Evolutionary conservation across 2,329 filamentous ascomycete species (phyloP).

Genomic region (Myriosclerotinia scirpicola): DNA sequence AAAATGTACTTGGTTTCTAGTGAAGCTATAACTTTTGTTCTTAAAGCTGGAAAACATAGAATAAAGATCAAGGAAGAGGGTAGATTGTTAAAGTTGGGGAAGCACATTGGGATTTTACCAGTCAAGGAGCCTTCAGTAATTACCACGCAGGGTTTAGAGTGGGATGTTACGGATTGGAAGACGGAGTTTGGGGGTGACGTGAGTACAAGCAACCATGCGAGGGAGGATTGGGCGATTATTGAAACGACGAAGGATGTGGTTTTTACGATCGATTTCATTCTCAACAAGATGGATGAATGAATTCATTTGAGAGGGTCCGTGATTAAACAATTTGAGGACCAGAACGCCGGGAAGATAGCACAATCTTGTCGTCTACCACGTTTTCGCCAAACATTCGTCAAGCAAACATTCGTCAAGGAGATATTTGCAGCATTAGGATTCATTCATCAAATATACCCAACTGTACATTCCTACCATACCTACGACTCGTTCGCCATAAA

Average conservation of each 20-base stretch:
- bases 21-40: slow-evolving; percentile 75
- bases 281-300: slow-evolving; percentile 8
- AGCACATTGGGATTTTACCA: slow-evolving; percentile 84
- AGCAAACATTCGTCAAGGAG: no score
- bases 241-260: slow-evolving; percentile 64
- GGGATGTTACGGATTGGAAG: slow-evolving; percentile 83
- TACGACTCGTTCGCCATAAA: no score
- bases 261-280: slow-evolving; percentile 66
- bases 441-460: no score
- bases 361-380: no score
- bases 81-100: slow-evolving; percentile 46
- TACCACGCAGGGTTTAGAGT: slow-evolving; percentile 77
- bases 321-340: background rate
- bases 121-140: slow-evolving; percentile 77
- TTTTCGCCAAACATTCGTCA: no score
- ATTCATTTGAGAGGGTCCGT: background rate
- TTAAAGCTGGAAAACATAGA: slow-evolving; percentile 66
- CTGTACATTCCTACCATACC: no score
- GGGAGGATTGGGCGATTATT: slow-evolving; percentile 58
- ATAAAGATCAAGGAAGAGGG: slow-evolving; percentile 55
- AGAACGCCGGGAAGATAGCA: background rate
- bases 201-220: slow-evolving; percentile 80
- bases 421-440: no score
- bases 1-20: slow-evolving; percentile 78
- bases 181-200: slow-evolving; percentile 72